Conservation (phyloP, 2,329 filamentous ascomycete species). For the Davidsoniella australis region DNA sequence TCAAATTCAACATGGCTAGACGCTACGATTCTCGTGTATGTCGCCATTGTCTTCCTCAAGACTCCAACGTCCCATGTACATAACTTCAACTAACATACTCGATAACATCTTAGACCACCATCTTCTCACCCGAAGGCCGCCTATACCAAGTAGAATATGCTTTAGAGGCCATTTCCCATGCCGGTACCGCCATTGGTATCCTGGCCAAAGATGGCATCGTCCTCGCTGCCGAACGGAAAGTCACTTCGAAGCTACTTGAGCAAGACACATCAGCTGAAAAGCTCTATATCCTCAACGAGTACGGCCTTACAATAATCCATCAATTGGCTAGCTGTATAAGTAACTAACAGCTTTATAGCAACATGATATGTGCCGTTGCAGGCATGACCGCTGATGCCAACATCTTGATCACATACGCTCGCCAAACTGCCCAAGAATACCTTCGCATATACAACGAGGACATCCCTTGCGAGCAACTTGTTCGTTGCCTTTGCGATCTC, state of each 20-base stretch:
- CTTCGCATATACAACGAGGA: constrained; percentile 99
- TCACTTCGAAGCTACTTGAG: constrained; percentile 96
- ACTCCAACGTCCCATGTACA: neutral
- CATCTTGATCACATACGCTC: constrained; percentile 99
- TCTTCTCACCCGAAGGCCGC: constrained; percentile 97
- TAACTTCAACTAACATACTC: neutral
- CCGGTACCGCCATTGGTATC: constrained; percentile 90
- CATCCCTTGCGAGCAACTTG: constrained; percentile 96
- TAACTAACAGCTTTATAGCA: constrained; percentile 35
- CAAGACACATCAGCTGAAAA: constrained; percentile 99
- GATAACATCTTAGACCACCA: constrained; percentile 56
- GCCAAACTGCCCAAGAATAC: constrained; percentile 90
- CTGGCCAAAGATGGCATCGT: constrained; percentile 97
- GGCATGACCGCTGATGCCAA: constrained; percentile 99
- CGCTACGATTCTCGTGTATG: constrained; percentile 92
- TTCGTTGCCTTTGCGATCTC: constrained; percentile 86
- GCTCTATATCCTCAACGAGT: constrained; percentile 99
- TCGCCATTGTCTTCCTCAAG: constrained; percentile 6
- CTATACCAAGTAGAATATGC: constrained; percentile 99
- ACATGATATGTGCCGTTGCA: constrained; percentile 99
- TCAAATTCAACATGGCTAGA: constrained; percentile 55
- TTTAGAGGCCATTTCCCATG: constrained; percentile 94
- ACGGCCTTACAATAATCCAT: constrained; percentile 21
- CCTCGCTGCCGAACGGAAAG: constrained; percentile 92
- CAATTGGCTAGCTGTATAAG: neutral